A percentile compares a stretch with the other conserved stretches of the same genome.
Conservation (phyloP, 768 basidiomycete genomes). For the Gymnopilus junonius region DNA sequence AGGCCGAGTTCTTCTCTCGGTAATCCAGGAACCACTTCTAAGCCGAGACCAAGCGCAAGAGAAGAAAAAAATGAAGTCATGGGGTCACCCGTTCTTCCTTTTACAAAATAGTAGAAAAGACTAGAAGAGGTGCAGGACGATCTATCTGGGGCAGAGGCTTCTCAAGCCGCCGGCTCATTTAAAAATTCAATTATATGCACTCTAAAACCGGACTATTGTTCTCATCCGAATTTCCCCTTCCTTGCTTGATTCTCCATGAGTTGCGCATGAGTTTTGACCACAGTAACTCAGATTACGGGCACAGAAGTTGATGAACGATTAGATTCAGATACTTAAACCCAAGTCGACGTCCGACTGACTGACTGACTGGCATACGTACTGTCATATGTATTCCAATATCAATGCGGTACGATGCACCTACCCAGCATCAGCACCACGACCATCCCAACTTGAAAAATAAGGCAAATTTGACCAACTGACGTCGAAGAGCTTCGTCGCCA, state of each 20-base stretch:
- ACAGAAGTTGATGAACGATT: background rate
- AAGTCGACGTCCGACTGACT: background rate
- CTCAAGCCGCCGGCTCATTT: background rate
- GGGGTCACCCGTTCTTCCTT: background rate
- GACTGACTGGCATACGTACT: background rate
- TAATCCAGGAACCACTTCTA: background rate
- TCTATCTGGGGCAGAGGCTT: background rate
- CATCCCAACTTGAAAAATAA: background rate
- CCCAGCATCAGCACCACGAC: background rate
- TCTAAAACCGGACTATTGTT: background rate
- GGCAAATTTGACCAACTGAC: background rate
- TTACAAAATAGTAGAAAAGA: background rate
- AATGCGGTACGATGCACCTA: background rate
- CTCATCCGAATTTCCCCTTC: background rate
- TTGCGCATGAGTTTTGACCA: background rate
- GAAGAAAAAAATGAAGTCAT: background rate
- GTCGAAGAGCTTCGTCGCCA: conserved; percentile 1
- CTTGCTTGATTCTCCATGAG: background rate
- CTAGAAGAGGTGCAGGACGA: background rate
- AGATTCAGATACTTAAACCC: background rate
- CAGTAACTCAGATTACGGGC: background rate
- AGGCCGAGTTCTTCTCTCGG: background rate
- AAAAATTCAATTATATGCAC: background rate
- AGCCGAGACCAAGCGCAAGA: background rate
- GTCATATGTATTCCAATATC: background rate